A percentile compares a stretch with the other conserved stretches of the same genome.
These are phyloP conservation scores for Saccharomyces hybrid DNA, from an alignment of 1,139 yeast species.

Conservation along the genomic window DNA sequence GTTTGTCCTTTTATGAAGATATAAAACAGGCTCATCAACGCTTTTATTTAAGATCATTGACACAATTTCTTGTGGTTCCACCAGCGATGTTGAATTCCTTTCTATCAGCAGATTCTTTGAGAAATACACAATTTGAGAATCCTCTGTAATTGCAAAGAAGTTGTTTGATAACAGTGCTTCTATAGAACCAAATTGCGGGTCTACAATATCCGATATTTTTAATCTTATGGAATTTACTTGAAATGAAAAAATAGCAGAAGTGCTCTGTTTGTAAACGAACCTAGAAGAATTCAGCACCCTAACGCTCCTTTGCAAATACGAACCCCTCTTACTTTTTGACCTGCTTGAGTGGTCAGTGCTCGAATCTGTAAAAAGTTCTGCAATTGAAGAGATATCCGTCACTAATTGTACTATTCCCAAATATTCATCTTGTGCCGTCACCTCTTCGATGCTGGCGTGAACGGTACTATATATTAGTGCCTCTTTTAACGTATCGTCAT, in stretches of 20 bases:
- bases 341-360: slow-evolving; percentile 1
- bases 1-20: slow-evolving; percentile 25
- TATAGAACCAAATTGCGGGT: slow-evolving; percentile 43
- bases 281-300: slow-evolving; percentile 24
- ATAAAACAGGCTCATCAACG: slow-evolving; percentile 32
- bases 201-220: slow-evolving; percentile 27
- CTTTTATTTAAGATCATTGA: neutral
- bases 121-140: slow-evolving; percentile 33
- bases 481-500: slow-evolving; percentile 10
- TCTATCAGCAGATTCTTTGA: slow-evolving; percentile 8
- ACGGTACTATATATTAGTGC: neutral
- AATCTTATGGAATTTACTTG: slow-evolving; percentile 21
- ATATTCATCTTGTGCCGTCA: slow-evolving; percentile 13
- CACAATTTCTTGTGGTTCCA: slow-evolving; percentile 26
- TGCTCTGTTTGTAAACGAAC: slow-evolving; percentile 24
- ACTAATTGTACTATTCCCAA: slow-evolving; percentile 7
- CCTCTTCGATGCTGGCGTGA: slow-evolving; percentile 9
- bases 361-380: neutral
- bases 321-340: slow-evolving; percentile 1
- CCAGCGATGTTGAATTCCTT: slow-evolving; percentile 30
- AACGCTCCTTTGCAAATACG: slow-evolving; percentile 18
- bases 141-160: slow-evolving; percentile 33
- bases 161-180: slow-evolving; percentile 25
- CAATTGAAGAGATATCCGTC: slow-evolving; percentile 4
- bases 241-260: slow-evolving; percentile 17